These are phyloP conservation scores for Astrephomene gubernaculifera DNA, from an alignment of 139 green algal species.

Conservation along the genomic window DNA sequence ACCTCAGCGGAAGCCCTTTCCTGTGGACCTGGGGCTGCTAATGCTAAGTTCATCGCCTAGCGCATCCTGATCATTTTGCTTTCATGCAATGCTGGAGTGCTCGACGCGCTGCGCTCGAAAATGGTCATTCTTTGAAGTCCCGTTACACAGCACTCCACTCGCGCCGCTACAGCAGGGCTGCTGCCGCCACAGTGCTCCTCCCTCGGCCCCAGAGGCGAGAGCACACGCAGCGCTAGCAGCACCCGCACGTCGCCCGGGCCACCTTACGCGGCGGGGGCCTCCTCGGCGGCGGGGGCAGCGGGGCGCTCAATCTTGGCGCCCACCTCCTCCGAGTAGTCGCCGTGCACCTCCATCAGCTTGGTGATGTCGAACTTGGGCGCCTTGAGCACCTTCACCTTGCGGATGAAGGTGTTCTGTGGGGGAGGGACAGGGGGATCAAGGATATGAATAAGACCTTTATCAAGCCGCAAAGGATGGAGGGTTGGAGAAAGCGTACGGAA, in stretches of 20 bases:
- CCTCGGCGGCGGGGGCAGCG: constrained; percentile 43
- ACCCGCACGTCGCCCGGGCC: too few species aligned
- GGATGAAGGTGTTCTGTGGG: constrained; percentile 93
- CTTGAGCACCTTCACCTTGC: constrained; percentile 99
- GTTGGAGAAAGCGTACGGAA: too few species aligned
- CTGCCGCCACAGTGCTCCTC: background rate
- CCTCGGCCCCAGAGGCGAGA: background rate
- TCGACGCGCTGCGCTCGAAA: too few species aligned
- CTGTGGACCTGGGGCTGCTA: too few species aligned
- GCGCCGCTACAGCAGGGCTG: background rate
- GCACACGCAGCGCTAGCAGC: background rate
- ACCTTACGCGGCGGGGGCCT: constrained; percentile 18
- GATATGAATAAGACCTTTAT: too few species aligned
- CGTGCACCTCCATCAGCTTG: constrained; percentile 99
- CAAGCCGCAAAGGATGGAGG: too few species aligned
- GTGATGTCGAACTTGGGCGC: constrained; percentile 97
- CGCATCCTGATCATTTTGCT: too few species aligned
- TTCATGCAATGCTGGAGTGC: too few species aligned
- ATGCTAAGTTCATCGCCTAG: too few species aligned
- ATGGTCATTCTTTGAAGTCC: too few species aligned
- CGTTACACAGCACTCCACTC: constrained; percentile 32
- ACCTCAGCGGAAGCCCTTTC: too few species aligned
- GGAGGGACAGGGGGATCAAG: background rate
- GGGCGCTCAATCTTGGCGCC: constrained; percentile 67
- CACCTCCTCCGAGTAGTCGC: constrained; percentile 86